phyloP scores from a whole-genome alignment of 2,329 filamentous ascomycete genomes.

The Trichoderma breve region DNA sequence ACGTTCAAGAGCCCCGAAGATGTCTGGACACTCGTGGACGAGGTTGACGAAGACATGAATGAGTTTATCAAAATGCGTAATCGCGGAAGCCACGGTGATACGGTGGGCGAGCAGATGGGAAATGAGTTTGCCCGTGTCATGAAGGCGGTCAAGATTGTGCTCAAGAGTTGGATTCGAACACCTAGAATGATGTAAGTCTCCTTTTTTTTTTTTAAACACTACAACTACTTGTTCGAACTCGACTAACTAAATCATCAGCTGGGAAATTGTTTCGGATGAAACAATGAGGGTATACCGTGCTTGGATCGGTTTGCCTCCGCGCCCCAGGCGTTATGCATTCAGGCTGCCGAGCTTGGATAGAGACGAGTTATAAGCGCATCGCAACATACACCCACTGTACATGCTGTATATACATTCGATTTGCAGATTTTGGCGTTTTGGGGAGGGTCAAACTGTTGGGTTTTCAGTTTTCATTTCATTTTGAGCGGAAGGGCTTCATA shows the following conservation, averaged over 20 bases:
- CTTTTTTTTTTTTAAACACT: too few relatives aligned
- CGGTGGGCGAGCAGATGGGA: conserved; percentile 56
- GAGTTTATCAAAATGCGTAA: conserved; percentile 33
- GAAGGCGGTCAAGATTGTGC: conserved; percentile 62
- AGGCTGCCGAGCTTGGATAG: conserved; percentile 41
- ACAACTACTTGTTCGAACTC: not conserved
- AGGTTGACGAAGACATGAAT: conserved; percentile 29
- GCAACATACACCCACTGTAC: not conserved
- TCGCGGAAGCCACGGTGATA: conserved; percentile 29
- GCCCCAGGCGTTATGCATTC: conserved; percentile 48
- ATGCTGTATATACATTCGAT: conserved; percentile 15
- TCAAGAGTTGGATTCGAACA: conserved; percentile 67
- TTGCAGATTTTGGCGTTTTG: conserved; percentile 4
- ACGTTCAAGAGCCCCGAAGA: not conserved
- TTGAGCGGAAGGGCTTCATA: not conserved
- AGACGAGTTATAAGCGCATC: conserved; percentile 46
- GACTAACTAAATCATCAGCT: conserved; percentile 34
- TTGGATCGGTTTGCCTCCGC: conserved; percentile 54
- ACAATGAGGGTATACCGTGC: conserved; percentile 46
- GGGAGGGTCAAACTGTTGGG: not conserved
- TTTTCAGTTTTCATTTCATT: not conserved
- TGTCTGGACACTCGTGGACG: conserved; percentile 31
- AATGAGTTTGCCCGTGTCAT: conserved; percentile 64
- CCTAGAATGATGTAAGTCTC: conserved; percentile 67
- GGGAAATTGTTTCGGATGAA: conserved; percentile 45